Evolutionary conservation across 176 grass and related monocot genomes (phyloP), one percentile per base, ranked within the genome.

Genomic region (Coix lacrymajobi): DNA sequence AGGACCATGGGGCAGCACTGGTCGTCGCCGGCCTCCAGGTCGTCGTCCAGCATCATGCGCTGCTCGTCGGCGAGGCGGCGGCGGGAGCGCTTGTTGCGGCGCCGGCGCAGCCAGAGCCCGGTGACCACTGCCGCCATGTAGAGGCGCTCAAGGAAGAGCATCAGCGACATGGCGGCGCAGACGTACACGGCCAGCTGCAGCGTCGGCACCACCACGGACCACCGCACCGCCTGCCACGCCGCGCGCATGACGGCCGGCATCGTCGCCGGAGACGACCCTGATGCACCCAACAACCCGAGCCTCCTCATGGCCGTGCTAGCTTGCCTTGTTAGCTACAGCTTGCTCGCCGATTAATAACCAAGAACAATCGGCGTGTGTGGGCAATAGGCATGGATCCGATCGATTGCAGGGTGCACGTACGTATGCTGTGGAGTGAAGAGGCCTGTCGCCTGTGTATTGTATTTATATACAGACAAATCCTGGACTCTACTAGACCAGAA

Each of bases 131-230:
- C 36, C 13, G 92, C 95, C 95, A 97, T 97, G 83, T 97, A 97
- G 4, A 97, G 63, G 64, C 95, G 90, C 78, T 97, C 95, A n/a
- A 85, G 12, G 45, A 97, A 97, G 46, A 94, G 81, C 90, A 97
- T 94, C 24, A 94, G 67, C 19, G 92, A 97, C 92, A 94, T 89
- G 44, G 74, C 78, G 22, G 86, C 88, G 65, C 95, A 97, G 8
- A 92, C 1, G 74, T 94, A 91, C 31, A 97, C 74, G 22, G 86
- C 73, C 22, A 79, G 30, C 77, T 92, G 80, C 37, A 97, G 84
- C 26, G 79, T 19, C 13, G 95, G 95, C 78, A 92, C 77, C 8
- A 97, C 46, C 19, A 97, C 63, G 3, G 69, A 39, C 7, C 38
- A 73, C 31, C 90, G 82, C 67, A 91, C 48, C 11, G 38, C 85